phyloP scores from a whole-genome alignment of 2,329 filamentous ascomycete genomes.

The Penicillium sp. region DNA sequence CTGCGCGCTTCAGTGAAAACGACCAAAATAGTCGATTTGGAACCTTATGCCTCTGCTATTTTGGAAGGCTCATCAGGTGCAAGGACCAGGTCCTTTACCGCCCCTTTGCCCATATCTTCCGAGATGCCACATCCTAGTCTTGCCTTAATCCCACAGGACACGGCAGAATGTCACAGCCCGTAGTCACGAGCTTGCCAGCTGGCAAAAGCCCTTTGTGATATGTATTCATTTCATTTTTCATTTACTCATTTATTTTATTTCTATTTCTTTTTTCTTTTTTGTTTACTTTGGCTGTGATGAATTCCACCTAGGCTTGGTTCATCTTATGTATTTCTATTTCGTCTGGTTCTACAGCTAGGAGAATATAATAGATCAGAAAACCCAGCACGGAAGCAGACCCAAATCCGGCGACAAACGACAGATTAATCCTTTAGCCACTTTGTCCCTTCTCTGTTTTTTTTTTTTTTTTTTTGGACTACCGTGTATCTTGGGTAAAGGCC shows the following conservation, averaged over 20 bases:
- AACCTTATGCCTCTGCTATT: conserved; percentile 1
- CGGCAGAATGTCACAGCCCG: conserved; percentile 29
- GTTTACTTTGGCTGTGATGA: too few relatives aligned
- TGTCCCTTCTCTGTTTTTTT: too few relatives aligned
- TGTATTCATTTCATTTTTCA: conserved; percentile 3
- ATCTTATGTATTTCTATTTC: too few relatives aligned
- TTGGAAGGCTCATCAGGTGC: conserved; percentile 16
- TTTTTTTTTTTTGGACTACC: too few relatives aligned
- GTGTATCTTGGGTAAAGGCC: too few relatives aligned
- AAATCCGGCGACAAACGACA: too few relatives aligned
- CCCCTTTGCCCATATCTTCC: conserved; percentile 25
- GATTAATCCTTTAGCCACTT: too few relatives aligned
- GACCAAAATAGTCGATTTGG: conserved; percentile 1
- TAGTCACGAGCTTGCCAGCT: conserved; percentile 31
- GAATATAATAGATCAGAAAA: too few relatives aligned
- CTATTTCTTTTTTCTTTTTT: neutral
- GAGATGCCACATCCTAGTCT: conserved; percentile 25
- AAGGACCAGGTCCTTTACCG: conserved; percentile 19
- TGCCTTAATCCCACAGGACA: conserved; percentile 18
- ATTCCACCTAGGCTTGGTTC: too few relatives aligned
- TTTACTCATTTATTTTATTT: neutral
- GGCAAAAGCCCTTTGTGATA: conserved; percentile 15
- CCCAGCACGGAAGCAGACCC: too few relatives aligned
- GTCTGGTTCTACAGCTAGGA: too few relatives aligned
- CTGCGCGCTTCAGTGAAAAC: conserved; percentile 2